Conservation (phyloP, 441 rosid species). For the Melastoma candidum region DNA sequence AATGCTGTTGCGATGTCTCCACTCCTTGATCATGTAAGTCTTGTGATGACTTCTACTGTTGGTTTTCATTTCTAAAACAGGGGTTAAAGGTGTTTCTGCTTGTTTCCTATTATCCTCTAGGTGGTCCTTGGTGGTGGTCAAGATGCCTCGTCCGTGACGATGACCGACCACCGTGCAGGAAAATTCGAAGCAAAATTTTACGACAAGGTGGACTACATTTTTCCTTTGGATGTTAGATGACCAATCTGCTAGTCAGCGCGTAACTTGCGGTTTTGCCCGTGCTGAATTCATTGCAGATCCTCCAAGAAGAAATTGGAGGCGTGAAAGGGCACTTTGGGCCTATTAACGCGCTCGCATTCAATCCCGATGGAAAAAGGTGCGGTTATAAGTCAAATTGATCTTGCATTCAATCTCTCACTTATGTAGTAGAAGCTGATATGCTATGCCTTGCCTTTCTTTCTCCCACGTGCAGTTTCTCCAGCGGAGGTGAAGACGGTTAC, state of each 20-base stretch:
- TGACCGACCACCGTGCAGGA: conserved; percentile 93
- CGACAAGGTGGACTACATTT: conserved; percentile 47
- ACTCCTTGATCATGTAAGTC: conserved; percentile 78
- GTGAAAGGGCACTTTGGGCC: conserved; percentile 98
- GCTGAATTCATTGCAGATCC: conserved; percentile 31
- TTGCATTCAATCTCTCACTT: background rate
- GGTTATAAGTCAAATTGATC: background rate
- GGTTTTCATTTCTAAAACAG: no score
- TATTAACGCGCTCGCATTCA: conserved; percentile 89
- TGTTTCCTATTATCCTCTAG: conserved; percentile 19
- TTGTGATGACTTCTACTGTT: background rate
- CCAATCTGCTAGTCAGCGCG: background rate
- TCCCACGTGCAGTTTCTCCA: conserved; percentile 34
- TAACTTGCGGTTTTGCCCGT: background rate
- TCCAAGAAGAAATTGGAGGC: conserved; percentile 88
- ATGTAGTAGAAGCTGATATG: no score
- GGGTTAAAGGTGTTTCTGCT: background rate
- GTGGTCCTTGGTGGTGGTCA: conserved; percentile 99
- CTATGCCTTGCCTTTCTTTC: no score
- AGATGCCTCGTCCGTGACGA: conserved; percentile 90
- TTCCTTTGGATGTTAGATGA: conserved; percentile 2
- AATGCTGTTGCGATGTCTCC: conserved; percentile 95
- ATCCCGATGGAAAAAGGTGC: conserved; percentile 93
- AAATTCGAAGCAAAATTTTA: conserved; percentile 86
- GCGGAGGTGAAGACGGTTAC: conserved; percentile 96